phyloP scores from a whole-genome alignment of 192 early-diverging fungal species.

The Backusella liffmaniae region DNA sequence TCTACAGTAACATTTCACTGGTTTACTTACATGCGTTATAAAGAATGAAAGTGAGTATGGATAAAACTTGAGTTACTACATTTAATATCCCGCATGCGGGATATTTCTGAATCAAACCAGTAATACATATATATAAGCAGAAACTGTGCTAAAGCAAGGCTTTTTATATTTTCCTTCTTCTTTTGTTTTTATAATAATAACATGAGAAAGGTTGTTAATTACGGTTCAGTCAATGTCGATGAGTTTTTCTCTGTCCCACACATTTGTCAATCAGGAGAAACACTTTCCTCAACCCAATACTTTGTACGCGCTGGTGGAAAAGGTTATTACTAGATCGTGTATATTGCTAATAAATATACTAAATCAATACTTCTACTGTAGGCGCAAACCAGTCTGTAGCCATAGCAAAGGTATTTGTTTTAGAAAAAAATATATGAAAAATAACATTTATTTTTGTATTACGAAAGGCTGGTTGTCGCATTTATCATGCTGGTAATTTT shows the following conservation, averaged over 20 bases:
- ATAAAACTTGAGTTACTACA: background rate
- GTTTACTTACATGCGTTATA: too few relatives aligned
- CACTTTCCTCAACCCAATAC: constrained; percentile 44
- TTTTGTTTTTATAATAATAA: background rate
- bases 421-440: background rate
- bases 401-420: constrained; percentile 56
- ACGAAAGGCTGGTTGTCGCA: constrained; percentile 57
- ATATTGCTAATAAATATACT: background rate
- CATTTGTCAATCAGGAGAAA: constrained; percentile 61
- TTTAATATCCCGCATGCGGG: background rate
- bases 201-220: constrained; percentile 50
- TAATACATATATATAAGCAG: background rate
- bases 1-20: too few relatives aligned
- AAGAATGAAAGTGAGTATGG: too few relatives aligned
- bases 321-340: constrained; percentile 30
- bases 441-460: background rate
- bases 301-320: constrained; percentile 69
- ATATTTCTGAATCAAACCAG: background rate
- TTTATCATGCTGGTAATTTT: constrained; percentile 77
- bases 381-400: constrained; percentile 92
- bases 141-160: background rate
- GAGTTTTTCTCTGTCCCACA: constrained; percentile 73
- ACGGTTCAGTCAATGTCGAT: constrained; percentile 82
- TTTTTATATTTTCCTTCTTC: background rate
- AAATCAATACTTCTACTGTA: constrained; percentile 8